Evolutionary conservation across 805 yeast genomes (phyloP), one percentile per base, ranked within the genome.

Genomic region (Blastobotrys mokoenaii): DNA sequence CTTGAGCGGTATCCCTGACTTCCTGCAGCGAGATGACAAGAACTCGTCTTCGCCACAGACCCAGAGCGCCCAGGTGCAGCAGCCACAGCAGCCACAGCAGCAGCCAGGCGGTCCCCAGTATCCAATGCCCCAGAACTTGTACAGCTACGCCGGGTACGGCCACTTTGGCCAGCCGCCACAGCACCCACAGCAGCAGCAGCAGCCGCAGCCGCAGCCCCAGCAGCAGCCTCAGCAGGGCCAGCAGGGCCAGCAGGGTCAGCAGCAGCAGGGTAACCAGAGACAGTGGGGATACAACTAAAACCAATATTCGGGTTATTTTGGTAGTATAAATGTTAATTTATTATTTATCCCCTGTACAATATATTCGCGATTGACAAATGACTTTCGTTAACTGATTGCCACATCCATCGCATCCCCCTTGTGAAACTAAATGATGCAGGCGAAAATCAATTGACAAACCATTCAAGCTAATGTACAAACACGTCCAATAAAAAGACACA

Each of bases 1-100:
- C 20, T 36, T 53, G 43, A 47, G 45, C 44, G 54, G 54, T 14
- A 53, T 52, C 40, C 46, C 53, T 17, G 55, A 50, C 35, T 51
- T 51, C 35, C 38, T 51, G 48, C 55, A 52, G 47, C 42, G 55
- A 14, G 53, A 51, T 20, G 55, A 50, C 34, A 34, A 41, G 17
- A 38, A 17, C 16, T 46, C 53, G 20, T 54, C 49, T 29, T 52
- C 54, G 27, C 62, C 55, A 50, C 66, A 62, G 41, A 63, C 58
- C 44, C 53, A 56, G 40, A 64, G 58, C 36, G 54, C 57, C 40
- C 59, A 50, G 40, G 61, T 51, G 32, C 54, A 48, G 41, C 44
- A 45, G 11, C 55, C 47, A 44, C 41, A 41, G 35, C 59, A 51
- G 42, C 49, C 48, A 12, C 51, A 44, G 12, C 47, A 27, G 25